These are phyloP conservation scores for Arthrobotrys musiformis DNA, from an alignment of 2,329 filamentous ascomycete genomes.

Conservation along the genomic window DNA sequence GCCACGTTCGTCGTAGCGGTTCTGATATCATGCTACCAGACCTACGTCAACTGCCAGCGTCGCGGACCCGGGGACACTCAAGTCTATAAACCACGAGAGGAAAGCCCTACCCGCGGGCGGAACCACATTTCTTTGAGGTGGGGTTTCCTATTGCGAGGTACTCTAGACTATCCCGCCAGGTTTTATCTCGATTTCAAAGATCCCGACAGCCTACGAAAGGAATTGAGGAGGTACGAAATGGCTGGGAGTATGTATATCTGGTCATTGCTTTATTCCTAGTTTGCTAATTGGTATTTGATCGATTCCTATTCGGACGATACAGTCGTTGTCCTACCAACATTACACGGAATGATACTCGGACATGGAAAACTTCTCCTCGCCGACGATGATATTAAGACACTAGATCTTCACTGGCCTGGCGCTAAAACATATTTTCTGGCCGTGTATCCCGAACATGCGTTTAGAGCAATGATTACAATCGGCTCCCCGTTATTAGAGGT, in stretches of 20 bases:
- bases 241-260: slow-evolving; percentile 16
- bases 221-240: slow-evolving; percentile 11
- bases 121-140: not conserved
- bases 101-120: not conserved
- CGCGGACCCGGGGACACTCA: not conserved
- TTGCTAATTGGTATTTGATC: not conserved
- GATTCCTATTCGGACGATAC: not conserved
- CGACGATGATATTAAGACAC: not conserved
- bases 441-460: not conserved
- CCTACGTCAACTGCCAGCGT: not conserved
- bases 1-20: not conserved
- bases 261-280: not conserved
- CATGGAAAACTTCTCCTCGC: not conserved
- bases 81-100: not conserved
- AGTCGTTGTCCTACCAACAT: slow-evolving; percentile 2
- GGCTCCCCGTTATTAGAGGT: not conserved
- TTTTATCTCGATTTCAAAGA: slow-evolving; percentile 4
- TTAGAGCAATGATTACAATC: not conserved
- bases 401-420: not conserved
- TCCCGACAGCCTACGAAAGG: not conserved
- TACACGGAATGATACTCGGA: not conserved
- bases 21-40: not conserved
- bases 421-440: not conserved
- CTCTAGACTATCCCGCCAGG: not conserved
- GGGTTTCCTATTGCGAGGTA: not conserved